phyloP scores from a whole-genome alignment of 2,329 filamentous ascomycete genomes.

The Leptosphaerulina australis region DNA sequence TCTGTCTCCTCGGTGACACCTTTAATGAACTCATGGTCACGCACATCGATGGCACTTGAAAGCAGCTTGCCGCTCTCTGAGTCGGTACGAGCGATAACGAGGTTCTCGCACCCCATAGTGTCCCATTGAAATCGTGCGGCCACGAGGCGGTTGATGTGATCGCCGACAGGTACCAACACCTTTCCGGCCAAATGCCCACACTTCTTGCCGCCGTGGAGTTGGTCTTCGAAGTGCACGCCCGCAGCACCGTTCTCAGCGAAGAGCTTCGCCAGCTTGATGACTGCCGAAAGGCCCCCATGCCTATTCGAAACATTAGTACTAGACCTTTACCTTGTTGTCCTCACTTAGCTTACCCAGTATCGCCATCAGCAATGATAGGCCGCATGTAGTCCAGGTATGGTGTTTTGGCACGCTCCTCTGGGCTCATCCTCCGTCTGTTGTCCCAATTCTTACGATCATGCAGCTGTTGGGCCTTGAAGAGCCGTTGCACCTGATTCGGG shows the following conservation, averaged over 20 bases:
- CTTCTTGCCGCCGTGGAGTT: conserved; percentile 97
- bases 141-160: conserved; percentile 94
- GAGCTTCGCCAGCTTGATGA: conserved; percentile 94
- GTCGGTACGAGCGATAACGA: conserved; percentile 93
- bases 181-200: conserved; percentile 97
- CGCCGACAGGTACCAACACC: conserved; percentile 88
- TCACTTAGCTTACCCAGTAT: conserved; percentile 69
- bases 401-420: conserved; percentile 73
- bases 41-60: conserved; percentile 87
- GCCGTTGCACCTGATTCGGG: conserved; percentile 93
- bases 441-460: conserved; percentile 98
- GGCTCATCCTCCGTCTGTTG: conserved; percentile 74
- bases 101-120: conserved; percentile 93
- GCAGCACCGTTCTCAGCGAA: conserved; percentile 97
- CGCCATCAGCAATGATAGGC: conserved; percentile 94
- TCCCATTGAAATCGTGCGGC: conserved; percentile 98
- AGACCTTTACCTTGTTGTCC: rapidly evolving
- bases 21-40: conserved; percentile 96
- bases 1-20: conserved; percentile 80
- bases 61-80: conserved; percentile 91
- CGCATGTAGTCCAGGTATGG: conserved; percentile 92
- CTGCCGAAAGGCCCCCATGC: conserved; percentile 89
- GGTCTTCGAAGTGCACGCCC: conserved; percentile 96
- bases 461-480: conserved; percentile 95
- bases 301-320: conserved; percentile 50